Conservation (phyloP, 2,329 filamentous ascomycete species). For the Cyphellophora attinorum region DNA sequence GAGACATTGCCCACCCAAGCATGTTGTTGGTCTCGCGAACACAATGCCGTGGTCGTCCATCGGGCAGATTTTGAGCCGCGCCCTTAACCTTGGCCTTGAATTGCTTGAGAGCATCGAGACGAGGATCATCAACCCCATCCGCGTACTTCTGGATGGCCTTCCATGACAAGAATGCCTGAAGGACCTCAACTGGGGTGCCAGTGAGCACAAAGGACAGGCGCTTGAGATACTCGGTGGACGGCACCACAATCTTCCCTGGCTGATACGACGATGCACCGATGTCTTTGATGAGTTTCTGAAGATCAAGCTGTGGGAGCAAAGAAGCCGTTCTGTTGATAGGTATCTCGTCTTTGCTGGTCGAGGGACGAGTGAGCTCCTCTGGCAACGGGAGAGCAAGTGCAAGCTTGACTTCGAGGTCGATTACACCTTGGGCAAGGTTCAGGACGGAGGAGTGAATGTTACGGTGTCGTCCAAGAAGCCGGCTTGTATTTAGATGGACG, state of each 20-base stretch:
- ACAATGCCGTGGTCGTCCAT: constrained; percentile 58
- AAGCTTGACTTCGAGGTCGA: constrained; percentile 50
- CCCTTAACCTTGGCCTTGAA: constrained; percentile 48
- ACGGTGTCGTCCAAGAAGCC: background rate
- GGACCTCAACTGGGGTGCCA: constrained; percentile 41
- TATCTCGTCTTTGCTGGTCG: constrained; percentile 55
- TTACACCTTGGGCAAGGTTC: constrained; percentile 28
- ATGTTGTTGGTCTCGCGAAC: constrained; percentile 45
- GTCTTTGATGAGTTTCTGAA: constrained; percentile 41
- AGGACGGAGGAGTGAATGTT: constrained; percentile 19
- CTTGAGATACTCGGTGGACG: constrained; percentile 50
- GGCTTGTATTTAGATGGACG: background rate
- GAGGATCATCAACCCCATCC: constrained; percentile 46
- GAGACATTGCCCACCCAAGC: constrained; percentile 57
- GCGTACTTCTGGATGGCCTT: constrained; percentile 47
- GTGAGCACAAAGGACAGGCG: constrained; percentile 47
- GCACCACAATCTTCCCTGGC: constrained; percentile 46
- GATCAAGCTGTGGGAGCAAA: constrained; percentile 46
- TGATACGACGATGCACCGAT: constrained; percentile 43
- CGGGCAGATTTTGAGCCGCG: constrained; percentile 46
- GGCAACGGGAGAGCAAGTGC: constrained; percentile 48
- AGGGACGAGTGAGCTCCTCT: constrained; percentile 50
- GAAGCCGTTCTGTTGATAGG: constrained; percentile 44
- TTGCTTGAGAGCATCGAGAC: constrained; percentile 47
- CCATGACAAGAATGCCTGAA: constrained; percentile 56